Conservation (phyloP, 495 filamentous ascomycete species). For the Penicillium lividum region DNA sequence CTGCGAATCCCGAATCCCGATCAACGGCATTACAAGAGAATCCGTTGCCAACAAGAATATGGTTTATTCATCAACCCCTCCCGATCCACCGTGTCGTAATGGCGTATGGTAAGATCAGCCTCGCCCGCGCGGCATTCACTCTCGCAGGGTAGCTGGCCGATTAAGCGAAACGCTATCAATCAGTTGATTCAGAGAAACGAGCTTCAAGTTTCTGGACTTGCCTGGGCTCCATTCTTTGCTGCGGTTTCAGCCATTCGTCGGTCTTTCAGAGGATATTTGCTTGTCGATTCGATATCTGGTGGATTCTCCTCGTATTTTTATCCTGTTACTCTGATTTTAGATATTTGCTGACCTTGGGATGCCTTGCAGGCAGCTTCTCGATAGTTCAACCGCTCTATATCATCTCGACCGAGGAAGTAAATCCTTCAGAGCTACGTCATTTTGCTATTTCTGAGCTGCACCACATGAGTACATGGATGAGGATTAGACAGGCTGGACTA, state of each 20-base stretch:
- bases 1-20: slow-evolving; percentile 4
- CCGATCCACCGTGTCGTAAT: neutral
- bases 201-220: neutral
- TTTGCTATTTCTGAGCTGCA: neutral
- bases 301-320: slow-evolving; percentile 4
- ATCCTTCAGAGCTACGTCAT: neutral
- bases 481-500: neutral
- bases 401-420: neutral
- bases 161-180: neutral
- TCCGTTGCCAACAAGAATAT: neutral
- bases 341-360: neutral
- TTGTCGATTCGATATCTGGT: neutral
- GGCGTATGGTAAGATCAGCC: slow-evolving; percentile 1
- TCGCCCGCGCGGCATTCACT: neutral
- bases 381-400: neutral
- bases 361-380: neutral
- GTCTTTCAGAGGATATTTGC: neutral
- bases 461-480: neutral
- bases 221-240: neutral
- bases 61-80: too few relatives aligned
- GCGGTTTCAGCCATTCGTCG: neutral
- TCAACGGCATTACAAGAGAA: slow-evolving; percentile 1
- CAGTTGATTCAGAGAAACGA: neutral
- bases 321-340: neutral
- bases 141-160: neutral